A percentile compares a stretch with the other conserved stretches of the same genome.
These are phyloP conservation scores for Uromyces viciae-fabae DNA, from an alignment of 1,284 basidiomycete genomes.

Conservation along the genomic window DNA sequence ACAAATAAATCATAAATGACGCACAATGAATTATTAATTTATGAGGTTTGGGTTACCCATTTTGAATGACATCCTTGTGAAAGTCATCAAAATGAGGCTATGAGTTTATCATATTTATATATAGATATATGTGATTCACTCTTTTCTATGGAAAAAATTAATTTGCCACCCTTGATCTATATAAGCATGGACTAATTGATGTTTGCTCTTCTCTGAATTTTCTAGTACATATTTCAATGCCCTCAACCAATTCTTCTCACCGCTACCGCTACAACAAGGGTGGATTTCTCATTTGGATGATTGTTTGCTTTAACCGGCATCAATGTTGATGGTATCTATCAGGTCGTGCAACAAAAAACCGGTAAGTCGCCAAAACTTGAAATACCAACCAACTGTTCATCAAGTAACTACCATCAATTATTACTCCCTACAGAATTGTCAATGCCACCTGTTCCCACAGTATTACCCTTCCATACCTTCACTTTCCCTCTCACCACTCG, in stretches of 20 bases:
- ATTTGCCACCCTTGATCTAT: too few species aligned
- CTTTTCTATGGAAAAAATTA: too few species aligned
- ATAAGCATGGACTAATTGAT: too few species aligned
- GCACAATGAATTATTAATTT: not conserved
- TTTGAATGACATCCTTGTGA: slow-evolving; percentile 35
- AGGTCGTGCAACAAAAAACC: slow-evolving; percentile 45
- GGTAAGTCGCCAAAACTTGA: not conserved
- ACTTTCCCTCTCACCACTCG: slow-evolving; percentile 61
- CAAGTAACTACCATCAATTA: slow-evolving; percentile 52
- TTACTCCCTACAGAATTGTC: slow-evolving; percentile 56
- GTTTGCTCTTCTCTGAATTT: too few species aligned
- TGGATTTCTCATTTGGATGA: slow-evolving; percentile 61
- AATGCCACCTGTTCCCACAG: slow-evolving; percentile 59
- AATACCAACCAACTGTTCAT: not conserved
- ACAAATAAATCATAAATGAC: not conserved
- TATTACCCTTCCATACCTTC: slow-evolving; percentile 65
- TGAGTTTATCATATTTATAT: too few species aligned
- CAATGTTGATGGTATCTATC: slow-evolving; percentile 62
- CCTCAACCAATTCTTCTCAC: too few species aligned
- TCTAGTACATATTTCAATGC: too few species aligned
- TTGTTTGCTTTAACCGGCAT: slow-evolving; percentile 60
- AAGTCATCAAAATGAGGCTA: too few species aligned
- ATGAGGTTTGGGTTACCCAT: slow-evolving; percentile 20
- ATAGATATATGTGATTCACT: too few species aligned
- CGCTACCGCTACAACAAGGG: slow-evolving; percentile 59